Evolutionary conservation across 78 protist species (phyloP).

Genomic region (Monocercomonoides exilis): DNA sequence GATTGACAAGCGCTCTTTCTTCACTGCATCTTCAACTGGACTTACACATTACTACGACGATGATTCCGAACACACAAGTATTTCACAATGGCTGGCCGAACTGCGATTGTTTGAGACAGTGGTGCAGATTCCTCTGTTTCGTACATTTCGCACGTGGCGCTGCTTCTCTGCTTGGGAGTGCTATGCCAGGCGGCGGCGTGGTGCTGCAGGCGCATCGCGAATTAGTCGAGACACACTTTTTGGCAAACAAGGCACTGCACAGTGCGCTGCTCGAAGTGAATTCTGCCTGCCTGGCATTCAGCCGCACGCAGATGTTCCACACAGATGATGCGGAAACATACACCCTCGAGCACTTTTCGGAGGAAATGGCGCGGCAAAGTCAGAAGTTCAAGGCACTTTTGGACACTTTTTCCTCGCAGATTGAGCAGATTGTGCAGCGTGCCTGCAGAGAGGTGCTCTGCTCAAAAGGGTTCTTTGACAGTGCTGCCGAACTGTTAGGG

Average conservation of each 20-base stretch:
- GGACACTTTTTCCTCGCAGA: neutral
- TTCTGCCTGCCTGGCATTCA: neutral
- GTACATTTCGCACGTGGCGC: slow-evolving; percentile 9
- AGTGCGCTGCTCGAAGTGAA: neutral
- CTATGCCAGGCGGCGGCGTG: neutral
- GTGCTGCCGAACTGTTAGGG: no score
- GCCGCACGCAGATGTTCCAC: neutral
- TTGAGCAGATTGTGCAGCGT: neutral
- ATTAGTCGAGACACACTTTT: neutral
- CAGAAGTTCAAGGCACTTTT: neutral
- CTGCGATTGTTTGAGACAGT: neutral
- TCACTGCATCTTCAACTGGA: slow-evolving; percentile 46
- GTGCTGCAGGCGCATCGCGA: neutral
- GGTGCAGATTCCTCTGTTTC: slow-evolving; percentile 40
- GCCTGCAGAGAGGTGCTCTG: neutral
- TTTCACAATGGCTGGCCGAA: slow-evolving; percentile 49
- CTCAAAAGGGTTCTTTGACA: neutral
- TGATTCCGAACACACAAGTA: slow-evolving; percentile 33
- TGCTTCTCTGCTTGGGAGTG: neutral
- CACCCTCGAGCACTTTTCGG: neutral
- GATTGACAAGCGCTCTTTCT: slow-evolving; percentile 12
- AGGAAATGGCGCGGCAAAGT: neutral
- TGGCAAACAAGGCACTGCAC: neutral
- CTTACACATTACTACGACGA: slow-evolving; percentile 44
- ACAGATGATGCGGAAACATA: neutral